Percentiles rank a stretch among this genome's conserved stretches.
These are phyloP conservation scores for Colletotrichum orchidophilum DNA, from an alignment of 2,329 filamentous ascomycete genomes.

Conservation along the genomic window DNA sequence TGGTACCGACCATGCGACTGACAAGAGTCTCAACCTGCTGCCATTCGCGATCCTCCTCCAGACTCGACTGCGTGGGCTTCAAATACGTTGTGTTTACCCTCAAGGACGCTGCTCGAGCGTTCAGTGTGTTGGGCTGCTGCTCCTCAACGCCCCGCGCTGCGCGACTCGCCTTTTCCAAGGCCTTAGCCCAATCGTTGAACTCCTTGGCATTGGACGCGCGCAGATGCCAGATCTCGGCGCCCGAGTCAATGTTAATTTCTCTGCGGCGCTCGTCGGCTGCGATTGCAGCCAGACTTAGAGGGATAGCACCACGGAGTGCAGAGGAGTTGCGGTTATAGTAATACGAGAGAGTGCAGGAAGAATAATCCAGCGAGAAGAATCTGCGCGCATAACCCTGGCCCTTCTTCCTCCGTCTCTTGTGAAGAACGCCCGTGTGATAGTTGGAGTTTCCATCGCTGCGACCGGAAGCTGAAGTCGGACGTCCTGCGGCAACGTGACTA, in stretches of 20 bases:
- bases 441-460: constrained; percentile 61
- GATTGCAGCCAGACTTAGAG: constrained; percentile 88
- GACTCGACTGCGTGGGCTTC: constrained; percentile 43
- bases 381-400: constrained; percentile 92
- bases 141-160: constrained; percentile 62
- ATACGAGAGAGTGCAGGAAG: constrained; percentile 93
- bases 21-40: constrained; percentile 85
- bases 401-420: constrained; percentile 92
- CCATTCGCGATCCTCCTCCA: constrained; percentile 84
- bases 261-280: constrained; percentile 87
- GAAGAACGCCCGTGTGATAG: constrained; percentile 84
- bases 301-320: constrained; percentile 89
- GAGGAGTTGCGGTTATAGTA: constrained; percentile 96
- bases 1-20: constrained; percentile 84
- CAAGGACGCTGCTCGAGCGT: constrained; percentile 37
- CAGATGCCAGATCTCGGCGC: constrained; percentile 96
- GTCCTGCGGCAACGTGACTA: constrained; percentile 55
- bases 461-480: constrained; percentile 61
- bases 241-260: constrained; percentile 96
- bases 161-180: constrained; percentile 83
- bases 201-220: constrained; percentile 84
- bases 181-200: constrained; percentile 87
- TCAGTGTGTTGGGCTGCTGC: constrained; percentile 12
- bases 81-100: constrained; percentile 41
- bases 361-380: constrained; percentile 96